Evolutionary conservation across 306 rosid genomes (phyloP).

Genomic region (Nissolia schottii): DNA sequence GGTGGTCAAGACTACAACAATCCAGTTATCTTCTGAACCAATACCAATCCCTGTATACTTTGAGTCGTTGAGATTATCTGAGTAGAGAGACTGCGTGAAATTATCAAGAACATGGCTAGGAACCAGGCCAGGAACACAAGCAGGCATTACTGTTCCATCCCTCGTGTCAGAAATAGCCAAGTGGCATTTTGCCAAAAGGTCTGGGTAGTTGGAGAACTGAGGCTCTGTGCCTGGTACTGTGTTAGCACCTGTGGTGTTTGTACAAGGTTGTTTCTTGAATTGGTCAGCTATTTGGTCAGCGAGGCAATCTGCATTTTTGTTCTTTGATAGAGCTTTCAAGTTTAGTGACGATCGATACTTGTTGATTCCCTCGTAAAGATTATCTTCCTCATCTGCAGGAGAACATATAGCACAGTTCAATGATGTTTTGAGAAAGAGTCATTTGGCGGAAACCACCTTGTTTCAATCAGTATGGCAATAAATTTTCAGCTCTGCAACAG

Average conservation of each 20-base stretch:
- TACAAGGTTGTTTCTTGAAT: conserved; percentile 74
- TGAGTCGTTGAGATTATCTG: conserved; percentile 63
- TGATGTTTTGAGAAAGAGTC: too few species aligned
- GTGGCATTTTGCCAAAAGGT: conserved; percentile 60
- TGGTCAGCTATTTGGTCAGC: conserved; percentile 76
- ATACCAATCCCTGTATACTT: conserved; percentile 66
- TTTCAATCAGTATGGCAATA: background rate
- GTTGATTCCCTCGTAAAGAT: conserved; percentile 70
- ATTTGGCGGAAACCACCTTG: too few species aligned
- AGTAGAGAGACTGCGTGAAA: conserved; percentile 78
- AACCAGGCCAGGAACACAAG: conserved; percentile 69
- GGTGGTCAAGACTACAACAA: conserved; percentile 75
- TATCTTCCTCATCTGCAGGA: conserved; percentile 59
- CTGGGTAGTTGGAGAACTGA: conserved; percentile 62
- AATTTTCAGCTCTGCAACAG: background rate
- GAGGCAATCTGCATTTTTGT: conserved; percentile 70
- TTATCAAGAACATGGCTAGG: conserved; percentile 61
- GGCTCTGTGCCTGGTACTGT: conserved; percentile 90
- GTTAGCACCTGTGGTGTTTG: conserved; percentile 88
- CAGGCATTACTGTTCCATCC: conserved; percentile 71
- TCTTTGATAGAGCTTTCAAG: conserved; percentile 52
- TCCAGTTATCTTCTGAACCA: conserved; percentile 75
- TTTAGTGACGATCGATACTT: conserved; percentile 53
- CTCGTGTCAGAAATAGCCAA: conserved; percentile 70
- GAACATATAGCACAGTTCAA: conserved; percentile 2